Evolutionary conservation across 139 green algal genomes (phyloP).

Genomic region (Dunaliella primolecta): DNA sequence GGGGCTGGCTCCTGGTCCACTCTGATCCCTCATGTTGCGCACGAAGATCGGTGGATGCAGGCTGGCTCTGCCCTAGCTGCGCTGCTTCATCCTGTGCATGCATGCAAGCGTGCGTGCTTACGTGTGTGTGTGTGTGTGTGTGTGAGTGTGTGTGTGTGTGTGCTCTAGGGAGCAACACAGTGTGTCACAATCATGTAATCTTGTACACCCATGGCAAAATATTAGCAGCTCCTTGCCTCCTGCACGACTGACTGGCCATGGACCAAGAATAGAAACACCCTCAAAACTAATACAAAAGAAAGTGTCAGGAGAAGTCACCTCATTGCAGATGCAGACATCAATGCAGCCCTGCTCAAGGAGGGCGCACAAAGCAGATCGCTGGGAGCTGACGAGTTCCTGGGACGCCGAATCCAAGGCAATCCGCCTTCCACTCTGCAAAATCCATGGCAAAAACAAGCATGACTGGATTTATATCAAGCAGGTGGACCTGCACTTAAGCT

Average conservation of each 20-base stretch:
- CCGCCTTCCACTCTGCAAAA: neutral
- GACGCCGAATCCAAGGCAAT: neutral
- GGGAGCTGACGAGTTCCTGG: neutral
- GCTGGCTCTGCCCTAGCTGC: neutral
- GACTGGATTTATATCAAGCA: no score
- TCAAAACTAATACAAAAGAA: neutral
- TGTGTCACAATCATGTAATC: no score
- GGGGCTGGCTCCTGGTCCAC: neutral
- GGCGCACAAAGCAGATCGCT: neutral
- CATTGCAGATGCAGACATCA: neutral
- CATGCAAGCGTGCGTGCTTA: neutral
- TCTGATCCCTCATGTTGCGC: neutral
- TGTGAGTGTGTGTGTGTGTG: neutral
- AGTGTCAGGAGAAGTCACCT: no score
- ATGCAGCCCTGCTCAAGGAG: neutral
- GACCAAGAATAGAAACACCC: neutral
- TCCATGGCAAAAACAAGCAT: neutral
- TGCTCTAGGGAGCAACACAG: neutral
- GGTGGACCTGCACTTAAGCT: no score
- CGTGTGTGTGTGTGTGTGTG: neutral
- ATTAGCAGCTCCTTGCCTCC: no score
- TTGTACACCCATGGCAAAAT: no score
- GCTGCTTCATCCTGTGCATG: neutral
- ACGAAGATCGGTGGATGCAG: no score
- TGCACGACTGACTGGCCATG: no score